Conservation (phyloP, 805 yeast species). For the Lipomyces sp. region DNA sequence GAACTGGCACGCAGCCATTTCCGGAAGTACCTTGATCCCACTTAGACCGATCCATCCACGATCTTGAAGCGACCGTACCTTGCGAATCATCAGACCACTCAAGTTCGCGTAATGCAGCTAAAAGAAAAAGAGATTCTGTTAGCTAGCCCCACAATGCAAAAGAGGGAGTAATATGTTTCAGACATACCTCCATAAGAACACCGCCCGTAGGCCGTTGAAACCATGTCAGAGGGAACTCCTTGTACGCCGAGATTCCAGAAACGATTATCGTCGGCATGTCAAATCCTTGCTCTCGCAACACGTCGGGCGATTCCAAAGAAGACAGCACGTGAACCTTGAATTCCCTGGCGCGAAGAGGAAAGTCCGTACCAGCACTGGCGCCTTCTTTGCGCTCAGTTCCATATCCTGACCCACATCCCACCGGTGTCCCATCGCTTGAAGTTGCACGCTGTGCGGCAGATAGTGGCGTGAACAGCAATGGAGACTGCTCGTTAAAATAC, state of each 20-base stretch:
- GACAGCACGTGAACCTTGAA: conserved; percentile 56
- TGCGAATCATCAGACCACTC: conserved; percentile 5
- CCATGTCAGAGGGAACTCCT: conserved; percentile 10
- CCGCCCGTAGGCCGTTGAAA: conserved; percentile 11
- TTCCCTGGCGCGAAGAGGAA: conserved; percentile 24
- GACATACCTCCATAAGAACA: conserved; percentile 13
- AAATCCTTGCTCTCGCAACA: background rate
- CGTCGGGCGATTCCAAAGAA: background rate
- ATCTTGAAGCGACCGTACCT: background rate
- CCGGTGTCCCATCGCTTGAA: background rate
- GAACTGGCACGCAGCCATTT: conserved; percentile 11
- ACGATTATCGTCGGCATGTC: conserved; percentile 18
- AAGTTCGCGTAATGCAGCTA: conserved; percentile 8
- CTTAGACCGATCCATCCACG: conserved; percentile 15
- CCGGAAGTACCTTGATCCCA: conserved; percentile 16
- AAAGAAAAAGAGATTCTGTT: background rate
- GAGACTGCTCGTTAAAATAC: conserved; percentile 49
- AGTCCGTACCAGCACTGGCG: too few species aligned
- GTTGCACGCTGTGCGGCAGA: background rate
- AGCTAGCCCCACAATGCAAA: background rate
- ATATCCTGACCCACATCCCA: background rate
- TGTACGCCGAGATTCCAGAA: conserved; percentile 8
- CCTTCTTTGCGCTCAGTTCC: background rate
- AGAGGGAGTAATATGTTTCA: background rate
- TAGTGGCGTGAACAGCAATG: background rate